Evolutionary conservation across 2,329 filamentous ascomycete species (phyloP).

Genomic region (Colletotrichum incanum): DNA sequence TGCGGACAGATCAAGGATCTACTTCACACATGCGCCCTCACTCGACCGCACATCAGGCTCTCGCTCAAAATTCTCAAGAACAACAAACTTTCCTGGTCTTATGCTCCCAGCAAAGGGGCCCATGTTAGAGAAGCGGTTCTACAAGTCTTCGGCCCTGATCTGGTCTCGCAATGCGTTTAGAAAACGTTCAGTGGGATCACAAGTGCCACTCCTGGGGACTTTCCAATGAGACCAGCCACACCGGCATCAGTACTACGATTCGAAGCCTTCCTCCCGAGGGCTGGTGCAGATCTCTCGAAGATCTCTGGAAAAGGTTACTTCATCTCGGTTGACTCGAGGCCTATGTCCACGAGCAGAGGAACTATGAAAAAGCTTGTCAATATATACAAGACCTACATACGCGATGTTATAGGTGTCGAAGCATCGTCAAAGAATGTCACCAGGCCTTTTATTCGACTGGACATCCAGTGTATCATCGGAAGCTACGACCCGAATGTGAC

Average conservation of each 20-base stretch:
- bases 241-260: slow-evolving; percentile 56
- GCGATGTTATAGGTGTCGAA: slow-evolving; percentile 46
- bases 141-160: slow-evolving; percentile 73
- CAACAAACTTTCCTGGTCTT: slow-evolving; percentile 72
- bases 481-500: slow-evolving; percentile 83
- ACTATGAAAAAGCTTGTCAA: slow-evolving; percentile 72
- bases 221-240: slow-evolving; percentile 13
- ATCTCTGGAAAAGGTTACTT: slow-evolving; percentile 68
- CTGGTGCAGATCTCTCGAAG: slow-evolving; percentile 60
- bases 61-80: slow-evolving; percentile 71
- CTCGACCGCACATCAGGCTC: slow-evolving; percentile 74
- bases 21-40: slow-evolving; percentile 76
- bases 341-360: slow-evolving; percentile 70
- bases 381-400: slow-evolving; percentile 68
- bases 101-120: slow-evolving; percentile 68
- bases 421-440: slow-evolving; percentile 53
- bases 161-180: slow-evolving; percentile 69
- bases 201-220: slow-evolving; percentile 8
- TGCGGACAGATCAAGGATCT: slow-evolving; percentile 72
- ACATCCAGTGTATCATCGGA: slow-evolving; percentile 72
- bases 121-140: slow-evolving; percentile 71
- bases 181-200: slow-evolving; percentile 43
- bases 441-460: slow-evolving; percentile 75
- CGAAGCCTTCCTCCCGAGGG: slow-evolving; percentile 71
- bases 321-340: slow-evolving; percentile 79